phyloP scores from a whole-genome alignment of 352 stramenopile genomes.

The Aphanomyces invadans region DNA sequence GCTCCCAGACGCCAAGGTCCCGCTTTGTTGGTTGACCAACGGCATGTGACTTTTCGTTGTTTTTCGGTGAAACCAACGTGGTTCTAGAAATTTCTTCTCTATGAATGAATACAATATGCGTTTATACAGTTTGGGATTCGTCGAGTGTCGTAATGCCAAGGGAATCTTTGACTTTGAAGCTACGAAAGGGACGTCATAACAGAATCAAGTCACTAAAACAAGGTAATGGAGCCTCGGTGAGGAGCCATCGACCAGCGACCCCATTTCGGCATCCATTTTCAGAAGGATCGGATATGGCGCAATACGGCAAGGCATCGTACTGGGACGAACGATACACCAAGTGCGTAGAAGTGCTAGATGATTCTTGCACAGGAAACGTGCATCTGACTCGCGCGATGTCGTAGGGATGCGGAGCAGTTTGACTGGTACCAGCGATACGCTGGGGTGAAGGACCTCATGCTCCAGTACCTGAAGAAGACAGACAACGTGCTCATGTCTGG shows the following conservation, averaged over 20 bases:
- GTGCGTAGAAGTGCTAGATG: constrained; percentile 32
- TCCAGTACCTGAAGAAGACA: constrained; percentile 91
- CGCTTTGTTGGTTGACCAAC: neutral
- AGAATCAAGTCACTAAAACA: neutral
- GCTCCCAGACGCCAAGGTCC: too few relatives aligned
- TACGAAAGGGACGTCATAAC: neutral
- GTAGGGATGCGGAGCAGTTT: constrained; percentile 88
- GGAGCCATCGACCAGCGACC: neutral
- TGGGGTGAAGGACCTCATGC: constrained; percentile 84
- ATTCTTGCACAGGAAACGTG: too few relatives aligned
- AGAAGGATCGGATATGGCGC: constrained; percentile 51
- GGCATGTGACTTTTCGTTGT: neutral
- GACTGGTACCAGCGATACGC: constrained; percentile 92
- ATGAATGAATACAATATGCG: neutral
- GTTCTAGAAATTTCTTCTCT: constrained; percentile 16
- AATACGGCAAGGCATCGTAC: constrained; percentile 90
- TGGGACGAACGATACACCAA: constrained; percentile 94
- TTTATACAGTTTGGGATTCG: neutral
- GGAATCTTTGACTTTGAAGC: neutral
- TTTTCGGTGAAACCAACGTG: neutral
- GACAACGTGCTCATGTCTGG: constrained; percentile 90
- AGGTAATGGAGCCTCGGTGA: constrained; percentile 11
- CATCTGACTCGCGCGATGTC: constrained; percentile 2
- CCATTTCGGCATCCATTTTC: too few relatives aligned
- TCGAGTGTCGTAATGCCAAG: neutral